These are phyloP conservation scores for Fusarium siculi DNA, from an alignment of 2,329 filamentous ascomycete genomes.

Conservation along the genomic window DNA sequence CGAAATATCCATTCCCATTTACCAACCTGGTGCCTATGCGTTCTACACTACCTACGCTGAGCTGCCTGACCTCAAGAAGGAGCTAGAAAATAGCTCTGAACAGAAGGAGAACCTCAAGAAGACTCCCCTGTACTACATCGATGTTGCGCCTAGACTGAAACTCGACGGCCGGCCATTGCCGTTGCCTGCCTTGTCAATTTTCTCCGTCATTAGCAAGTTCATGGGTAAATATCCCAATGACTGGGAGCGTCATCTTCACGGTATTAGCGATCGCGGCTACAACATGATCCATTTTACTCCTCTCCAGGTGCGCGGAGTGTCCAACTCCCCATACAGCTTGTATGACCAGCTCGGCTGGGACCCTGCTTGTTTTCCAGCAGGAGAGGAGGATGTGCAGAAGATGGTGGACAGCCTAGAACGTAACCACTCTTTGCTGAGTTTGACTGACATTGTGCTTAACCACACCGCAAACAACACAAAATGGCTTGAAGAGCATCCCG, in stretches of 20 bases:
- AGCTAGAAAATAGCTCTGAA: constrained; percentile 37
- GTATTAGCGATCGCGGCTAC: constrained; percentile 91
- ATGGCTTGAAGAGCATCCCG: constrained; percentile 94
- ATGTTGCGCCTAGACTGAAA: constrained; percentile 84
- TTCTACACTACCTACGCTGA: constrained; percentile 95
- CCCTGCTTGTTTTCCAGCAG: constrained; percentile 80
- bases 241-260: constrained; percentile 88
- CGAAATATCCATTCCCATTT: constrained; percentile 88
- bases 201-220: constrained; percentile 97
- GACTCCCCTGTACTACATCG: constrained; percentile 88
- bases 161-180: constrained; percentile 81
- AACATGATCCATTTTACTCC: constrained; percentile 99
- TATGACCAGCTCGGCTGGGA: constrained; percentile 94
- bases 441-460: constrained; percentile 98
- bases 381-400: constrained; percentile 81
- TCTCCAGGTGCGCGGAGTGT: constrained; percentile 85
- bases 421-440: constrained; percentile 83
- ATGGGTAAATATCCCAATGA: constrained; percentile 92
- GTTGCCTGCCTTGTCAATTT: constrained; percentile 87
- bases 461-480: constrained; percentile 96
- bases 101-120: constrained; percentile 64
- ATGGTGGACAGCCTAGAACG: constrained; percentile 85
- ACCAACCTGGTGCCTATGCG: constrained; percentile 85
- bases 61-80: constrained; percentile 71
- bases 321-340: constrained; percentile 97